Percentiles rank a stretch among this genome's conserved stretches.
phyloP scores from a whole-genome alignment of 1,139 yeast genomes.

The Hansenula anomala region DNA sequence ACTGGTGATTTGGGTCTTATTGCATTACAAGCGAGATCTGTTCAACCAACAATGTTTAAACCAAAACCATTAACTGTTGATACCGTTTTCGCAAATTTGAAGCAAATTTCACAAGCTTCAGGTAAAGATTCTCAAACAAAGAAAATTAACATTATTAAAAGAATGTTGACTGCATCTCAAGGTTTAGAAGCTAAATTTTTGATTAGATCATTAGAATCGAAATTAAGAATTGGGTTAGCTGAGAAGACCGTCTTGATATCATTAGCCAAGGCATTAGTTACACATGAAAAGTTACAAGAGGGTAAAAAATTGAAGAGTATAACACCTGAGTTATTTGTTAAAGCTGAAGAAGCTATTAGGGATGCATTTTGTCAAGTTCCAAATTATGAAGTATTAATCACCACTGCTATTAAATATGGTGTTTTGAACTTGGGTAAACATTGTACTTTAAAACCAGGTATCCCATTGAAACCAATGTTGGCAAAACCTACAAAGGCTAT shows the following conservation, averaged over 20 bases:
- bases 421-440: slow-evolving; percentile 58
- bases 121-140: slow-evolving; percentile 83
- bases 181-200: slow-evolving; percentile 88
- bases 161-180: slow-evolving; percentile 81
- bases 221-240: slow-evolving; percentile 87
- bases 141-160: slow-evolving; percentile 74
- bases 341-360: slow-evolving; percentile 74
- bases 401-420: slow-evolving; percentile 63
- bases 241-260: slow-evolving; percentile 87
- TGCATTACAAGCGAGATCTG: slow-evolving; percentile 77
- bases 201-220: slow-evolving; percentile 88
- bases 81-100: slow-evolving; percentile 67
- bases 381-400: slow-evolving; percentile 75
- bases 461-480: slow-evolving; percentile 95
- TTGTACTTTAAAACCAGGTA: slow-evolving; percentile 81
- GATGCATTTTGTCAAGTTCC: slow-evolving; percentile 93
- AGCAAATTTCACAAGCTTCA: slow-evolving; percentile 69
- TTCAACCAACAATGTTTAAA: slow-evolving; percentile 90
- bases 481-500: slow-evolving; percentile 97
- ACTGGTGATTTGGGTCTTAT: slow-evolving; percentile 90
- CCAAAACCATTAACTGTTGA: slow-evolving; percentile 76
- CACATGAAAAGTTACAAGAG: slow-evolving; percentile 40
- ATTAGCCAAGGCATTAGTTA: slow-evolving; percentile 75
- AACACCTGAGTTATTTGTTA: slow-evolving; percentile 37
- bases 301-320: slow-evolving; percentile 24